Evolutionary conservation across 2,329 filamentous ascomycete genomes (phyloP).

Genomic region (Scedosporium boydii): DNA sequence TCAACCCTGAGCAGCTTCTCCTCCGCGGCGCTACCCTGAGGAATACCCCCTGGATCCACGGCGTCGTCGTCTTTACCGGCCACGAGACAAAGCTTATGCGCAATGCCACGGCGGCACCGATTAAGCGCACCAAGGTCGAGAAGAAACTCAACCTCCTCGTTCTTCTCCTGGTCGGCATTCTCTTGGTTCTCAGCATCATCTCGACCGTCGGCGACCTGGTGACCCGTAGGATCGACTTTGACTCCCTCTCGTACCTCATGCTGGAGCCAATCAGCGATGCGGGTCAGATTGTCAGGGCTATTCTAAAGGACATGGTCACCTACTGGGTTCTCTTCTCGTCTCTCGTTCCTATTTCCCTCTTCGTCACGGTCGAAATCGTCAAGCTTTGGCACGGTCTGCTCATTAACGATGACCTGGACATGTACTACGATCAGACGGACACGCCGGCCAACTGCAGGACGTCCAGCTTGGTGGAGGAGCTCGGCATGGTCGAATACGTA

Average conservation of each 20-base stretch:
- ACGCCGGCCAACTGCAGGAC: conserved; percentile 94
- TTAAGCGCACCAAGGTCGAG: conserved; percentile 96
- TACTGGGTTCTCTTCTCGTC: conserved; percentile 99
- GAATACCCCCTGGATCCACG: conserved; percentile 96
- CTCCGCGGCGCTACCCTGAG: conserved; percentile 86
- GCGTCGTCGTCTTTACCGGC: conserved; percentile 61
- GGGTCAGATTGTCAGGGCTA: conserved; percentile 56
- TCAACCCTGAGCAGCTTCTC: conserved; percentile 87
- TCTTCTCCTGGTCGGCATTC: conserved; percentile 75
- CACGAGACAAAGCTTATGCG: conserved; percentile 99
- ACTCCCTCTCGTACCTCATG: conserved; percentile 62
- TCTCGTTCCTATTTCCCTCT: conserved; percentile 91
- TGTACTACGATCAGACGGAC: conserved; percentile 92
- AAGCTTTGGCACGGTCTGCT: conserved; percentile 98
- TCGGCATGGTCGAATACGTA: conserved; percentile 97
- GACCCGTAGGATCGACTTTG: conserved; percentile 53
- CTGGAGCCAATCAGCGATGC: conserved; percentile 51
- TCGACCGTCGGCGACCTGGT: conserved; percentile 88
- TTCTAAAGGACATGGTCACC: conserved; percentile 90
- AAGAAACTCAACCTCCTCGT: conserved; percentile 90
- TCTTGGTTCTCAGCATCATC: conserved; percentile 76
- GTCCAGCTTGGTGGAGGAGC: conserved; percentile 89
- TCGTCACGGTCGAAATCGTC: conserved; percentile 94
- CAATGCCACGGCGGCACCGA: conserved; percentile 92
- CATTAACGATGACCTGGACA: conserved; percentile 95